Percentiles rank a stretch among this genome's conserved stretches.
These are phyloP conservation scores for Poa pratensis DNA, from an alignment of 176 grass and related monocot genomes.

Conservation along the genomic window DNA sequence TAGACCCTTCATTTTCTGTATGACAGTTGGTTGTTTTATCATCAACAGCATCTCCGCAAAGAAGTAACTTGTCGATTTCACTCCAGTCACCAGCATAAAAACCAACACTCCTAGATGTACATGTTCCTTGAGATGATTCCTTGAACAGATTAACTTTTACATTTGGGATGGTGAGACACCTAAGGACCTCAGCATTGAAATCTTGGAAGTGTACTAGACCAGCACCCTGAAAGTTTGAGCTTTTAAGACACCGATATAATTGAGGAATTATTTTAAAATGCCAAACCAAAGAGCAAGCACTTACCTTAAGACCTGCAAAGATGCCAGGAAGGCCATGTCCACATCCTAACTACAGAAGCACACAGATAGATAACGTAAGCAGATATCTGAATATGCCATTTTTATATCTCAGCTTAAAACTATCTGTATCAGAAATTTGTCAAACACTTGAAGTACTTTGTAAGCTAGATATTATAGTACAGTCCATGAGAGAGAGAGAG, in stretches of 20 bases:
- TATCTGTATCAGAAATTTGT: slow-evolving; percentile 24
- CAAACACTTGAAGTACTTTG: background rate
- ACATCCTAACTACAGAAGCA: slow-evolving; percentile 84
- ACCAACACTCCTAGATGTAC: slow-evolving; percentile 46
- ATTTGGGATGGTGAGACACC: slow-evolving; percentile 89
- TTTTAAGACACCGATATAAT: slow-evolving; percentile 38
- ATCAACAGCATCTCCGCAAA: slow-evolving; percentile 40
- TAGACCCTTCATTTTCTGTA: slow-evolving; percentile 32
- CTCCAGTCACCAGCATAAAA: slow-evolving; percentile 97
- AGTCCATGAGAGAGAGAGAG: background rate
- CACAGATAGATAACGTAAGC: slow-evolving; percentile 39
- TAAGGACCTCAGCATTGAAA: slow-evolving; percentile 95
- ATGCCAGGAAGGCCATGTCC: slow-evolving; percentile 96
- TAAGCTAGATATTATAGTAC: slow-evolving; percentile 22
- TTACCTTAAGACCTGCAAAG: slow-evolving; percentile 72
- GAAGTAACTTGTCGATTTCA: slow-evolving; percentile 80
- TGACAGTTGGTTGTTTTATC: slow-evolving; percentile 44
- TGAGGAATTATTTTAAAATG: slow-evolving; percentile 24
- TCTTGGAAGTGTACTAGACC: slow-evolving; percentile 88
- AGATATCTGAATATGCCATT: slow-evolving; percentile 31
- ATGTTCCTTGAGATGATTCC: slow-evolving; percentile 44
- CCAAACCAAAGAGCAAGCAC: slow-evolving; percentile 39
- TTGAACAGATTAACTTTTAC: slow-evolving; percentile 72
- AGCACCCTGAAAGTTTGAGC: slow-evolving; percentile 66
- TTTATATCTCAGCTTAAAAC: slow-evolving; percentile 24